A percentile compares a stretch with the other conserved stretches of the same genome.
Conservation (phyloP, 768 basidiomycete genomes). For the Pulveroboletus sp. region DNA sequence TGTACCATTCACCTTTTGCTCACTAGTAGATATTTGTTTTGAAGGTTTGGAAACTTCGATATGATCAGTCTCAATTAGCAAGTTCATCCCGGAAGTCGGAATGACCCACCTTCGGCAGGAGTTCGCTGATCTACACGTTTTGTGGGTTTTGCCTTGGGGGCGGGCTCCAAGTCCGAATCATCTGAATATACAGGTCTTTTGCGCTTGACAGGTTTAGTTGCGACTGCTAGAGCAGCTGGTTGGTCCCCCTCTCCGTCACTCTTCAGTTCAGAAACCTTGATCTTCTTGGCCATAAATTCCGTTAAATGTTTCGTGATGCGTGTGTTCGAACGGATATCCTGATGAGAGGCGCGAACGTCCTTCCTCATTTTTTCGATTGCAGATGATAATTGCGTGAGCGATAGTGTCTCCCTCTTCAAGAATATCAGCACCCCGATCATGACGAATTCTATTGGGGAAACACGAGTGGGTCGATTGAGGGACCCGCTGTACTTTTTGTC, state of each 20-base stretch:
- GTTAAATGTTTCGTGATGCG: constrained; percentile 33
- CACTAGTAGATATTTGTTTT: constrained; percentile 4
- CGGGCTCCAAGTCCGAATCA: constrained; percentile 18
- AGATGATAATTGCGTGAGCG: constrained; percentile 40
- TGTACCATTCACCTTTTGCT: constrained; percentile 2
- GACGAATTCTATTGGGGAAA: constrained; percentile 45
- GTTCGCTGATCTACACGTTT: constrained; percentile 1
- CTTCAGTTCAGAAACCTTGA: constrained; percentile 31
- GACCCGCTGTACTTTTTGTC: constrained; percentile 31
- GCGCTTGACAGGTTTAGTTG: constrained; percentile 22
- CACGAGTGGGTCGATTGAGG: constrained; percentile 33
- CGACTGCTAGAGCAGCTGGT: constrained; percentile 20
- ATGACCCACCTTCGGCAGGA: constrained; percentile 15
- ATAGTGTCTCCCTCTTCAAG: constrained; percentile 30
- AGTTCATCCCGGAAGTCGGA: neutral
- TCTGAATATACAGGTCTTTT: constrained; percentile 26
- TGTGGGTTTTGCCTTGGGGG: constrained; percentile 13
- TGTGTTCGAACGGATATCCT: constrained; percentile 41
- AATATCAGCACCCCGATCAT: constrained; percentile 42
- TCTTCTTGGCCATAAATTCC: constrained; percentile 29
- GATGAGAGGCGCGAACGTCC: constrained; percentile 35
- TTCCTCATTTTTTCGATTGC: constrained; percentile 40
- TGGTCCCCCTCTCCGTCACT: constrained; percentile 31
- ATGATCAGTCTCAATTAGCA: neutral
- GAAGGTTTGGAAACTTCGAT: constrained; percentile 13